These are phyloP conservation scores for Ilex aquifolium DNA, from an alignment of 257 asterid genomes.

Conservation along the genomic window DNA sequence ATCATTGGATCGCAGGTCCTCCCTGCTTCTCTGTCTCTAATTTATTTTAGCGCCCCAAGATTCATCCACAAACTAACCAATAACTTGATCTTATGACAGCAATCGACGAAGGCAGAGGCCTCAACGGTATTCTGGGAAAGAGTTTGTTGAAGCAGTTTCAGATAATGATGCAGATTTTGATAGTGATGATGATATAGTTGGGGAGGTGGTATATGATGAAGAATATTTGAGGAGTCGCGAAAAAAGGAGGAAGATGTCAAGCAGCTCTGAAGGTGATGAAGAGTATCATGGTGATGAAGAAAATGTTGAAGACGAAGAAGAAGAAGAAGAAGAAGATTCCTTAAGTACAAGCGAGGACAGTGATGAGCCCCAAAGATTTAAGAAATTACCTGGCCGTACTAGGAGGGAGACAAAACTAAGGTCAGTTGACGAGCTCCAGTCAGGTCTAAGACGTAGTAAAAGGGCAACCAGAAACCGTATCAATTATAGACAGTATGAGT, in stretches of 20 bases:
- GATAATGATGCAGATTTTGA: slow-evolving; percentile 76
- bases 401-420: slow-evolving; percentile 68
- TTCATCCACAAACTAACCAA: not conserved
- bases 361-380: slow-evolving; percentile 39
- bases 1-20: not conserved
- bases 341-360: slow-evolving; percentile 64
- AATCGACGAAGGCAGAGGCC: slow-evolving; percentile 83
- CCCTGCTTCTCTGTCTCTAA: not conserved
- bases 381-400: slow-evolving; percentile 49
- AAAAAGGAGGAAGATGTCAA: slow-evolving; percentile 53
- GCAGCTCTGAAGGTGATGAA: slow-evolving; percentile 92
- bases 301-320: slow-evolving; percentile 51
- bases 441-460: slow-evolving; percentile 85
- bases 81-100: slow-evolving; percentile 27
- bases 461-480: slow-evolving; percentile 77
- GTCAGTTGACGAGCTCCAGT: slow-evolving; percentile 51
- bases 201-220: slow-evolving; percentile 91
- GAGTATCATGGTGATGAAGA: slow-evolving; percentile 79
- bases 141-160: slow-evolving; percentile 64
- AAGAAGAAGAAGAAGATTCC: slow-evolving; percentile 42
- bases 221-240: slow-evolving; percentile 66
- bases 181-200: slow-evolving; percentile 90
- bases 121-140: slow-evolving; percentile 62
- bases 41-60: no score
- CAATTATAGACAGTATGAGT: slow-evolving; percentile 60